phyloP scores from a whole-genome alignment of 129 eudicot genomes.

The Sambucus nigra region DNA sequence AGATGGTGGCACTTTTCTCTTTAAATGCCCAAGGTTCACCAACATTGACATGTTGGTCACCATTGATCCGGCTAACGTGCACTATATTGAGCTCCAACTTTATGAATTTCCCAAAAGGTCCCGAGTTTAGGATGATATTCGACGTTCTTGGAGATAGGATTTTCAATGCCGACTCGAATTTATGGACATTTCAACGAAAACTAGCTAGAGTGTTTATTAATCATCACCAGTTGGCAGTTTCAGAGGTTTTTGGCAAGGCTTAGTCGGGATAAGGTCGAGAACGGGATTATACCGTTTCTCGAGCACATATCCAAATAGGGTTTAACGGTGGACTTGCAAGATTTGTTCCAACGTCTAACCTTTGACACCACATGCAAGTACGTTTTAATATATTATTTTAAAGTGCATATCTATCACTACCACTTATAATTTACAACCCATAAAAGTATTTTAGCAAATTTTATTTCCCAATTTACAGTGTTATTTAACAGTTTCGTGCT shows the following conservation, averaged over 20 bases:
- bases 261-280: conserved; percentile 30
- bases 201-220: conserved; percentile 31
- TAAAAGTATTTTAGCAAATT: no score
- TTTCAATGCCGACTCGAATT: conserved; percentile 52
- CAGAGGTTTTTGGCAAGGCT: conserved; percentile 20
- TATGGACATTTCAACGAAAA: conserved; percentile 55
- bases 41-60: conserved; percentile 50
- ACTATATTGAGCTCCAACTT: conserved; percentile 25
- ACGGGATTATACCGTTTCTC: conserved; percentile 42
- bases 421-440: no score
- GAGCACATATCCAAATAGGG: conserved; percentile 20
- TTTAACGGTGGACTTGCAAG: conserved; percentile 53
- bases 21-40: conserved; percentile 51
- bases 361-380: conserved; percentile 58
- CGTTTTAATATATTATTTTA: no score
- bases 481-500: no score
- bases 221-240: conserved; percentile 27
- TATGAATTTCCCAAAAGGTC: conserved; percentile 24
- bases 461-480: no score
- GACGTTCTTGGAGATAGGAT: conserved; percentile 19
- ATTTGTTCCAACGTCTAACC: conserved; percentile 65
- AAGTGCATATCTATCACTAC: no score
- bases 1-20: conserved; percentile 28
- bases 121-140: conserved; percentile 6
- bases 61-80: conserved; percentile 41